A percentile compares a stretch with the other conserved stretches of the same genome.
Conservation (phyloP, 2,329 filamentous ascomycete genomes). For the Furcasterigmium furcatum region DNA sequence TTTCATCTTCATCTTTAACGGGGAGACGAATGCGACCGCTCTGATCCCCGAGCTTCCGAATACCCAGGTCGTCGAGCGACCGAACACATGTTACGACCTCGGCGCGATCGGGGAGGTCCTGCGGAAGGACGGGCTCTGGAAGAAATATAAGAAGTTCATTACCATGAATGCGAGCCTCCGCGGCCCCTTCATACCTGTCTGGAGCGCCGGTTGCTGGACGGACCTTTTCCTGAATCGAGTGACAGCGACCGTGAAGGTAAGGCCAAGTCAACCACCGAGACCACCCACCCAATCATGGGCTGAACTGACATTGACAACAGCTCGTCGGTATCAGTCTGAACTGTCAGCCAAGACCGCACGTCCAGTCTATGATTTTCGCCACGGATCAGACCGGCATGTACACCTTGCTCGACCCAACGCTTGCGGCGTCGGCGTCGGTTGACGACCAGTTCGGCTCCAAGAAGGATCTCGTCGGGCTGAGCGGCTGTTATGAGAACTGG, state of each 20-base stretch:
- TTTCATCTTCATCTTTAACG: constrained; percentile 36
- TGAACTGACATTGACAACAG: constrained; percentile 14
- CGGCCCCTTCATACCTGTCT: constrained; percentile 32
- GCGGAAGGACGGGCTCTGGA: constrained; percentile 23
- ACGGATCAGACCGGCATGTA: constrained; percentile 33
- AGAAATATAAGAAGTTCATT: constrained; percentile 30
- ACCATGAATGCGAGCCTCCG: constrained; percentile 29
- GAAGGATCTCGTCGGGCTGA: constrained; percentile 20
- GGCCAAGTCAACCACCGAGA: too few relatives aligned
- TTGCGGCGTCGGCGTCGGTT: constrained; percentile 10
- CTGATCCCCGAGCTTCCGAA: constrained; percentile 25
- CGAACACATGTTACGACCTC: constrained; percentile 30
- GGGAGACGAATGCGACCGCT: constrained; percentile 19
- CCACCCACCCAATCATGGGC: too few relatives aligned
- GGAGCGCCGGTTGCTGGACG: constrained; percentile 30
- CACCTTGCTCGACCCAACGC: constrained; percentile 25
- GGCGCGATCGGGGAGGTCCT: constrained; percentile 30
- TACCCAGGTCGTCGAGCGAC: constrained; percentile 23
- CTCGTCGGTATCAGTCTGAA: constrained; percentile 32
- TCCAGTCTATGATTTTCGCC: constrained; percentile 33
- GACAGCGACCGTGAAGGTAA: constrained; percentile 24
- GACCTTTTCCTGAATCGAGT: constrained; percentile 26
- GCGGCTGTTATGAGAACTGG: constrained; percentile 22
- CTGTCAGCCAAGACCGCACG: constrained; percentile 27
- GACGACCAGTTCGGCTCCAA: constrained; percentile 18